Evolutionary conservation across 2,329 filamentous ascomycete genomes (phyloP), one percentile per base, ranked within the genome.

Genomic region (Hymenoscyphus salicellus): DNA sequence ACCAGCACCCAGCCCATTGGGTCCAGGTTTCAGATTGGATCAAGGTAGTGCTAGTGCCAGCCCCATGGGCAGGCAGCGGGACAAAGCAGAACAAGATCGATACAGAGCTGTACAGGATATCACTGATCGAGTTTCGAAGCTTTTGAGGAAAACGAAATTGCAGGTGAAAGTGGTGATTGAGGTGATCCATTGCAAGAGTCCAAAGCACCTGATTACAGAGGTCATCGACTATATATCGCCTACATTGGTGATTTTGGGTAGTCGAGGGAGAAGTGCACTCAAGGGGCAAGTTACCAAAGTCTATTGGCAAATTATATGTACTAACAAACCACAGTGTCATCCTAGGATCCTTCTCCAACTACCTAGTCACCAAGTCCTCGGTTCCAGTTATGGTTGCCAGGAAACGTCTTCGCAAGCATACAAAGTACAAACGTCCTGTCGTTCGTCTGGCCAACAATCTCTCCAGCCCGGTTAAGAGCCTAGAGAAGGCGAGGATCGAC

Each of bases 341-440:
- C 66, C 84, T 99, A 33, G 95, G 95, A 30, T 97, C 93, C 0
- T 98, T 99, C 78, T 96, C 92, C 66, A 98, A 98, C 76, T 99
- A 99, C 74, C 83, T 99, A 7, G 93, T 99, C 36, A 96, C 93
- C 43, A 98, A 98, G 80, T 96, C 92, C 68, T 96, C 92, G 2
- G 93, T 96, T 17, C 95, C 95, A 0, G 95, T 99, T 66, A 99
- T 99, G 95, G 95, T 98, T 41, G 95, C 95, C 7, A 84, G 95
- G 65, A 97, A 96, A 81, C 89, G 91, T 64, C 82, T 97, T 55
- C 84, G 91, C 58, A 97, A 97, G 77, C 91, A 96, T 79, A 89
- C 86, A 76, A 93, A 94, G 76, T 90, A 90, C 76, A 90, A 89
- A 77, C 86, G 86, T 66, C 84, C 86, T 20, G 86, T 87, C 55